phyloP scores from a whole-genome alignment of 2,329 filamentous ascomycete species.

The Cryphonectria naterciae region DNA sequence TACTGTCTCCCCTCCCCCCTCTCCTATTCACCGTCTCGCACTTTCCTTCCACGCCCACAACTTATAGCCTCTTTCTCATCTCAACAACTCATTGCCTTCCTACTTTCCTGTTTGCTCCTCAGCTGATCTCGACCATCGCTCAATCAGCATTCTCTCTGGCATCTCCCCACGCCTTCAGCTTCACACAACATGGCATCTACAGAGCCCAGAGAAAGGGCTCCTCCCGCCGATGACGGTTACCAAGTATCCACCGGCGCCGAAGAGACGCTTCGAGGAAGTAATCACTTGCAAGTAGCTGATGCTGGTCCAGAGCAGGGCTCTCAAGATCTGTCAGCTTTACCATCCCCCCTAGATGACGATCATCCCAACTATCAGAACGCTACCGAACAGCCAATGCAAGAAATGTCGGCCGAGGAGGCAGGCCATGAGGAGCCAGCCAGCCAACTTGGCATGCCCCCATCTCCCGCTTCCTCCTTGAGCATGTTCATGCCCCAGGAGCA shows the following conservation, averaged over 20 bases:
- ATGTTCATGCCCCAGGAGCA: constrained; percentile 1
- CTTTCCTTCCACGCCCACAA: not conserved
- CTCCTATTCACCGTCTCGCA: not conserved
- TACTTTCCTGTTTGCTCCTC: not conserved
- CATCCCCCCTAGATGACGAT: not conserved
- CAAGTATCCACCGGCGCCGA: not conserved
- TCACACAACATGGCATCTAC: not conserved
- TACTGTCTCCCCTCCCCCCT: not conserved
- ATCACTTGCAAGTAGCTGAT: not conserved
- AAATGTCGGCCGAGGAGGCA: not conserved
- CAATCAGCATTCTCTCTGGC: not conserved
- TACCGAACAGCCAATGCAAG: not conserved
- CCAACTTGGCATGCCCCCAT: not conserved
- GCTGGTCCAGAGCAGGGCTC: not conserved
- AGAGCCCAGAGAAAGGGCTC: not conserved
- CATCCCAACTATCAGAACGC: not conserved
- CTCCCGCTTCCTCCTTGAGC: not conserved
- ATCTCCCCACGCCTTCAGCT: not conserved
- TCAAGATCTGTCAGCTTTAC: not conserved
- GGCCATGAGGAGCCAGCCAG: not conserved
- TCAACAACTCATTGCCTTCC: not conserved
- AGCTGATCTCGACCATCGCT: not conserved
- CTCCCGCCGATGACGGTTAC: not conserved
- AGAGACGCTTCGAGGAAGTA: not conserved
- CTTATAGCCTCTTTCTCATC: not conserved